Evolutionary conservation across 2,329 filamentous ascomycete species (phyloP).

Genomic region (Aureobasidium sp.): DNA sequence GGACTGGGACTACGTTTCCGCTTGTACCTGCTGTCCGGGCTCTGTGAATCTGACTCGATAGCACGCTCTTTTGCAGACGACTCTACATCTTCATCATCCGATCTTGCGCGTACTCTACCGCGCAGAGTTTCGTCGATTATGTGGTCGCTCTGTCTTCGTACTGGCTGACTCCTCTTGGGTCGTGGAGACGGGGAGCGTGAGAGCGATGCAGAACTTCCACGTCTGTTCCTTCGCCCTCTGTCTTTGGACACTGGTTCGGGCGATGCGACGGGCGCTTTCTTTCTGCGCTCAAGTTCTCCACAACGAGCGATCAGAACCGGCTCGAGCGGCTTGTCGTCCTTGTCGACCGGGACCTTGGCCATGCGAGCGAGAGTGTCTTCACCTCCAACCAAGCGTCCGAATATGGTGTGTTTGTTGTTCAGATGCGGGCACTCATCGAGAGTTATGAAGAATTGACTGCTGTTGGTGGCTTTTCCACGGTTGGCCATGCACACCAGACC

Average conservation of each 20-base stretch:
- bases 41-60: conserved; percentile 18
- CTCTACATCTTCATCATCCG: conserved; percentile 18
- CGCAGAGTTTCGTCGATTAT: conserved; percentile 27
- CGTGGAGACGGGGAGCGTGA: conserved; percentile 17
- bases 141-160: conserved; percentile 26
- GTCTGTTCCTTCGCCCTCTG: conserved; percentile 13
- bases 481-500: conserved; percentile 35
- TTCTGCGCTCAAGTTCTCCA: conserved; percentile 31
- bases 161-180: conserved; percentile 16
- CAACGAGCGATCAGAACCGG: conserved; percentile 29
- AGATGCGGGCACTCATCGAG: conserved; percentile 30
- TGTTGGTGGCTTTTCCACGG: conserved; percentile 32
- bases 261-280: conserved; percentile 11
- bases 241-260: conserved; percentile 1
- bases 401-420: conserved; percentile 34
- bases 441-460: conserved; percentile 37
- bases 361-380: conserved; percentile 27
- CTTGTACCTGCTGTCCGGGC: conserved; percentile 23
- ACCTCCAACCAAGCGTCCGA: conserved; percentile 30
- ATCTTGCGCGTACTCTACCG: conserved; percentile 25
- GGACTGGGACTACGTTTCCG: conserved; percentile 24
- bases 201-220: conserved; percentile 9
- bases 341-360: conserved; percentile 29
- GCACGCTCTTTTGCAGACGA: conserved; percentile 20
- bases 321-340: conserved; percentile 27